Conservation (phyloP, 345 rosid genomes). For the Brassica napus region DNA sequence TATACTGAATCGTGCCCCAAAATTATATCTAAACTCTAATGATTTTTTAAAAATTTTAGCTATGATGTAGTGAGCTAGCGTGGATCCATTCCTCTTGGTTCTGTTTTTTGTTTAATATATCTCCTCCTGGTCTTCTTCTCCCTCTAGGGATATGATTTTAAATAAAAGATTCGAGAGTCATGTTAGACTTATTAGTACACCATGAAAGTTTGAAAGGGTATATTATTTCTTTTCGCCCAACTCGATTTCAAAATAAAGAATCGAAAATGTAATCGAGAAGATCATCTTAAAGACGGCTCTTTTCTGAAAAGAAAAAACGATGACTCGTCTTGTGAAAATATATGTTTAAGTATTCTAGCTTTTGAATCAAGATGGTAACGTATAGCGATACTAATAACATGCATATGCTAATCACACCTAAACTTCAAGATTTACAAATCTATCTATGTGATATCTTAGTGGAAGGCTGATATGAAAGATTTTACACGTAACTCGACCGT, state of each 20-base stretch:
- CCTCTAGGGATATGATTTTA: constrained; percentile 28
- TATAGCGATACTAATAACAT: neutral
- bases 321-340: neutral
- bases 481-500: neutral
- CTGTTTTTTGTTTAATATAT: neutral
- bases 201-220: constrained; percentile 12
- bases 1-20: constrained; percentile 32
- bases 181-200: constrained; percentile 13
- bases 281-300: constrained; percentile 5
- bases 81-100: constrained; percentile 10
- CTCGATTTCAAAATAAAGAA: constrained; percentile 31
- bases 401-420: neutral
- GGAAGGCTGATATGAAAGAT: neutral
- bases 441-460: neutral
- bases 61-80: constrained; percentile 15
- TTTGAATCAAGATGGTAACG: neutral
- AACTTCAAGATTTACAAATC: neutral
- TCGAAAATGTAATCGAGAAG: constrained; percentile 19
- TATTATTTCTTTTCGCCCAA: neutral
- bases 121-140: constrained; percentile 25
- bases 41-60: neutral
- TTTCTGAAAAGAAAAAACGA: neutral
- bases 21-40: constrained; percentile 21
- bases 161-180: constrained; percentile 32
- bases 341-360: neutral